Evolutionary conservation across 768 basidiomycete species (phyloP), one percentile per base, ranked within the genome.

Genomic region (Suillus tomentosus): DNA sequence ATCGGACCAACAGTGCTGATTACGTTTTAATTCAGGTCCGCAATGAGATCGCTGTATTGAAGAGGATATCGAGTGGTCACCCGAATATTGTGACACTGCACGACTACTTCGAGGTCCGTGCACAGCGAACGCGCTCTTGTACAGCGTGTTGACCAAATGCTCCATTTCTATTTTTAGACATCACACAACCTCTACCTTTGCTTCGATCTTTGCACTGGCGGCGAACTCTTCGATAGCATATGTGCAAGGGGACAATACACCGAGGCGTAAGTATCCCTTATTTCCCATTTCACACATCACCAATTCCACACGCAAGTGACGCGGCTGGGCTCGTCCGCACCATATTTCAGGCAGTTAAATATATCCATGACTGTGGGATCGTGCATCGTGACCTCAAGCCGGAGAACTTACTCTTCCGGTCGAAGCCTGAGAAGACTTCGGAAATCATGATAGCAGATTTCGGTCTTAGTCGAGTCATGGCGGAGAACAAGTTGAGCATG

Each of bases 361-460:
- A 99, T 76, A 89, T 99, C 60, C 96, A 99, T 73, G 85, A 87
- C 40, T 83, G 87, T 63, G 95, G 93, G 17, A 95, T 99, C 73
- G 96, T 99, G 14, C 96, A 99, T 72, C 86, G 97, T 69, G 96
- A 99, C 73, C 79, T 99, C 66, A 99, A 99, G 78, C 96, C 96
- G 4, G 96, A 99, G 80, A 99, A 99, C 78, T 85, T 99, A 27
- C 83, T 99, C 39, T 99, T 99, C 88, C 89, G 92, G 63, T 89
- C 91, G 17, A 84, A 85, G 68, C 90, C 85, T 6, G 95, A 98
- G 75, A 71, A 73, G 39, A 92, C 94, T 48, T 90, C 95, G 17
- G 95, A 96, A 71, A 90, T 99, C 70, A 93, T 97, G 89, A 89
- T 99, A 64, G 96, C 96, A 0, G 96, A 99, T 77, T 99, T 99